Conservation (phyloP, 306 rosid species). For the Mimosa bimucronata region DNA sequence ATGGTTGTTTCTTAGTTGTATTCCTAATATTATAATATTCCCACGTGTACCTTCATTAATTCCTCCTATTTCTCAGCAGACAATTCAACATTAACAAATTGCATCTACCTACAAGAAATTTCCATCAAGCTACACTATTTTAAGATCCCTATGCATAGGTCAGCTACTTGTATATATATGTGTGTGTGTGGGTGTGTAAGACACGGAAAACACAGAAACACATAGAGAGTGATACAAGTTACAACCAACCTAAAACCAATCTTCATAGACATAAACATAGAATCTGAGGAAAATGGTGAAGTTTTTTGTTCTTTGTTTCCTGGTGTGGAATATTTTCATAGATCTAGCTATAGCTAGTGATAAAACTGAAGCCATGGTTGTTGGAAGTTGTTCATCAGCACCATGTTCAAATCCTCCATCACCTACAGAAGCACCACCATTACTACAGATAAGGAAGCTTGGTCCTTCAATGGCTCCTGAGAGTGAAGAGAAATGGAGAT, state of each 20-base stretch:
- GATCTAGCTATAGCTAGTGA: constrained; percentile 40
- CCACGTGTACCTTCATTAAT: constrained; percentile 48
- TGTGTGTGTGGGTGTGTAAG: background rate
- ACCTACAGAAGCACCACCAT: constrained; percentile 21
- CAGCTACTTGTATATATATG: background rate
- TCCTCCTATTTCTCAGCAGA: constrained; percentile 41
- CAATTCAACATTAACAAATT: constrained; percentile 46
- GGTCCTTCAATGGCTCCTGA: constrained; percentile 50
- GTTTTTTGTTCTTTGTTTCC: constrained; percentile 47
- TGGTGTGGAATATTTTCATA: constrained; percentile 49
- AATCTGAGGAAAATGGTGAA: constrained; percentile 48
- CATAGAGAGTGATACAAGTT: background rate
- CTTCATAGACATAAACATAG: constrained; percentile 32
- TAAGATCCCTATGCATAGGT: constrained; percentile 40
- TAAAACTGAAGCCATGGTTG: constrained; percentile 26
- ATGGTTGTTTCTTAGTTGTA: constrained; percentile 54
- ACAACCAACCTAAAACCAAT: constrained; percentile 28
- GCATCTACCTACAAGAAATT: constrained; percentile 41
- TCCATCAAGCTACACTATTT: constrained; percentile 53
- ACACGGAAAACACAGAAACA: too few relatives aligned
- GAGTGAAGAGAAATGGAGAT: background rate
- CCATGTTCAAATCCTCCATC: constrained; percentile 35
- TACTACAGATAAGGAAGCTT: constrained; percentile 52
- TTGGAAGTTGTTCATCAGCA: constrained; percentile 22
- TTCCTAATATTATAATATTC: constrained; percentile 50